phyloP scores from a whole-genome alignment of 306 rosid genomes.

The Calophaca sinica region DNA sequence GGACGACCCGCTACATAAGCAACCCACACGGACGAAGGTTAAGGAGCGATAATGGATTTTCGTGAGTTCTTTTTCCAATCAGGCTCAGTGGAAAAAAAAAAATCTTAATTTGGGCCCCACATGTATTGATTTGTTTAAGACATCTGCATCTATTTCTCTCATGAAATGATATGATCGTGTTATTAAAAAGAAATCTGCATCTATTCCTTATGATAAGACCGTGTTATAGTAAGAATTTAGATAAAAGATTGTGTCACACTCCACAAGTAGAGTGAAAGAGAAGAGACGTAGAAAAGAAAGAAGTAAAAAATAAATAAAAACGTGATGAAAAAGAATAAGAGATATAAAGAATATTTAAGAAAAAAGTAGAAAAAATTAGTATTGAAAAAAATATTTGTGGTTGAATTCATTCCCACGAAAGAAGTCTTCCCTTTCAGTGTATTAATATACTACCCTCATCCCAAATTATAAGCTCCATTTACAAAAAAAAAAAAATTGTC shows the following conservation, averaged over 20 bases:
- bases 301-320: no score
- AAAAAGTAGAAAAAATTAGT: background rate
- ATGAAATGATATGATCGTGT: no score
- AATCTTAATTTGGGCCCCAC: background rate
- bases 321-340: no score
- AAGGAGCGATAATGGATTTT: background rate
- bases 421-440: background rate
- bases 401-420: background rate
- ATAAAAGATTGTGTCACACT: background rate
- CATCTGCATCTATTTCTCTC: background rate
- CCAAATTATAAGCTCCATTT: no score
- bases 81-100: background rate
- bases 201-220: background rate
- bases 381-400: background rate
- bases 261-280: background rate
- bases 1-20: slow-evolving; percentile 48
- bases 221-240: background rate
- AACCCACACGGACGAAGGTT: slow-evolving; percentile 22
- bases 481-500: no score
- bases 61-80: background rate
- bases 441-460: no score
- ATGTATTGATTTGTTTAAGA: background rate
- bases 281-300: no score
- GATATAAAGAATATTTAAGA: no score
- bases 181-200: no score